phyloP scores from a whole-genome alignment of 805 yeast genomes.

The Wickerhamiella australiensis region DNA sequence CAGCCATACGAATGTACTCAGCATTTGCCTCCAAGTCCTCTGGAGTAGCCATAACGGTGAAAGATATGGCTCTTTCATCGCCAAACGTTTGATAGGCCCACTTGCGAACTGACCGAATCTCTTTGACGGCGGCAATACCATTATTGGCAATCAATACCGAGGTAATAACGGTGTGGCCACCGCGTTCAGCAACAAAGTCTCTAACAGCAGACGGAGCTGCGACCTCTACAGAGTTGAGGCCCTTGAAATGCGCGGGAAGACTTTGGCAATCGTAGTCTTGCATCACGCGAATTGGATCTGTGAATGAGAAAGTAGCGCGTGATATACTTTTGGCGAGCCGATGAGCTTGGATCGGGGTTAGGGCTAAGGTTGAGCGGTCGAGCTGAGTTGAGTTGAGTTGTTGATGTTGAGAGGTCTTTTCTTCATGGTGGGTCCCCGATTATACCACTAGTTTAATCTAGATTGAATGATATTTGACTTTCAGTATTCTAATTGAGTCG shows the following conservation, averaged over 20 bases:
- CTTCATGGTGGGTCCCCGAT: background rate
- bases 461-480: background rate
- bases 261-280: constrained; percentile 23
- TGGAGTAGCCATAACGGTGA: constrained; percentile 99
- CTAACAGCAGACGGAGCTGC: constrained; percentile 65
- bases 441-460: background rate
- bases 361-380: constrained; percentile 6
- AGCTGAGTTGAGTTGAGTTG: constrained; percentile 5
- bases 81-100: constrained; percentile 99
- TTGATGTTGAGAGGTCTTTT: background rate
- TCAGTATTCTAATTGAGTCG: background rate
- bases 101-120: constrained; percentile 91
- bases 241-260: constrained; percentile 66
- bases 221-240: constrained; percentile 60
- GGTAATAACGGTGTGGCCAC: constrained; percentile 91
- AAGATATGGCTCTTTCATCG: constrained; percentile 82
- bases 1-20: constrained; percentile 98
- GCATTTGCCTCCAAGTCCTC: constrained; percentile 95
- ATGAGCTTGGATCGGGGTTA: constrained; percentile 1
- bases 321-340: background rate
- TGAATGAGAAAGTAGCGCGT: constrained; percentile 1
- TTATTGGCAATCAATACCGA: constrained; percentile 84
- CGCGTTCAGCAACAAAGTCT: constrained; percentile 71
- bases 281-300: constrained; percentile 13
- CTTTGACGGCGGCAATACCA: constrained; percentile 99